Evolutionary conservation across 169 alveolate genomes (phyloP).

Genomic region (Eimeria zaria): DNA sequence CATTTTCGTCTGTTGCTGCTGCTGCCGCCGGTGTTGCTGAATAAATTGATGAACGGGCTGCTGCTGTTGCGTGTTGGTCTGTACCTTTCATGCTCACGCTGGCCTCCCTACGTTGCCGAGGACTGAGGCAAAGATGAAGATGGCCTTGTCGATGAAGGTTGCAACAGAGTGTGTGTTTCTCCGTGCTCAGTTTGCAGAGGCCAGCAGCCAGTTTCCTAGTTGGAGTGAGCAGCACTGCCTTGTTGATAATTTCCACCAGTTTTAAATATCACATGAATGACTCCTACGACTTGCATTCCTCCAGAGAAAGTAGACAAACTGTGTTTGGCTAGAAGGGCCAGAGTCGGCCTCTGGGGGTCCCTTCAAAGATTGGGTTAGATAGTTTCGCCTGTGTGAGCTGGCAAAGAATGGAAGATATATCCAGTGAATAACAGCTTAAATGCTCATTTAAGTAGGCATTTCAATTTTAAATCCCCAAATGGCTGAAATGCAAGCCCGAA

Average conservation of each 20-base stretch:
- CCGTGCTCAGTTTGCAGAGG: neutral
- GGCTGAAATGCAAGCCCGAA: neutral
- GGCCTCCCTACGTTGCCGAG: too few relatives aligned
- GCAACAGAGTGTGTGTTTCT: too few relatives aligned
- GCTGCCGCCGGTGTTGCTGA: neutral
- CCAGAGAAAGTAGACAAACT: neutral
- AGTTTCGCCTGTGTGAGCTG: too few relatives aligned
- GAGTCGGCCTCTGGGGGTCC: neutral
- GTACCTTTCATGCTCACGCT: neutral
- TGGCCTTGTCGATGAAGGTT: neutral
- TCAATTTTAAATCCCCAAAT: neutral
- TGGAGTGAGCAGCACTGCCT: neutral
- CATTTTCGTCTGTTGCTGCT: slow-evolving; percentile 19
- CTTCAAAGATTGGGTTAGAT: neutral
- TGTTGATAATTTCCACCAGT: neutral
- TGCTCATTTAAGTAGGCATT: neutral
- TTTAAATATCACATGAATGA: neutral
- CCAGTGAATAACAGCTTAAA: neutral
- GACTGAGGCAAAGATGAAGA: neutral
- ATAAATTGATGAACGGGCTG: neutral
- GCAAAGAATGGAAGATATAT: neutral
- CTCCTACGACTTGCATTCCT: neutral
- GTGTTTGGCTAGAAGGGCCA: neutral
- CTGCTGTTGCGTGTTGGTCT: neutral
- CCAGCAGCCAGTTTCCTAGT: neutral